phyloP scores from a whole-genome alignment of 2,329 filamentous ascomycete species.

The Pestalotiopsis sp. region DNA sequence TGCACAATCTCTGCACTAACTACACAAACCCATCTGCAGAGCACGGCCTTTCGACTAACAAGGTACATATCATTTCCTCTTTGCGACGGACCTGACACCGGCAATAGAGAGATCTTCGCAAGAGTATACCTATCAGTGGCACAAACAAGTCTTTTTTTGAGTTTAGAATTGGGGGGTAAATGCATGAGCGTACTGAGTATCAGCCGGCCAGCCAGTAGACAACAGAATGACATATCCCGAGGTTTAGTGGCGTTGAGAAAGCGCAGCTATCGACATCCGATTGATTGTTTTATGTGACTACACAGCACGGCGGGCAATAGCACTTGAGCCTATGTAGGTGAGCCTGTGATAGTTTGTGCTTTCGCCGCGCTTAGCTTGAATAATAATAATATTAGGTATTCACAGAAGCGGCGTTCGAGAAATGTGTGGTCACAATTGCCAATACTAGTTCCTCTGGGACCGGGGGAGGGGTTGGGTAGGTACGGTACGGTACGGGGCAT shows the following conservation, averaged over 20 bases:
- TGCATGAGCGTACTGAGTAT: background rate
- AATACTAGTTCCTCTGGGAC: background rate
- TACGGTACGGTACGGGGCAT: background rate
- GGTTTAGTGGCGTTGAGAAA: background rate
- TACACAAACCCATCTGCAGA: background rate
- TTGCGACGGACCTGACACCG: background rate
- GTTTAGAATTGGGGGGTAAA: background rate
- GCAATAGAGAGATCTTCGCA: background rate
- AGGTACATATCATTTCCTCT: conserved; percentile 5
- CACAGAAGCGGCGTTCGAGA: background rate
- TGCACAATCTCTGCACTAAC: too few species aligned
- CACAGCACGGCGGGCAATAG: background rate
- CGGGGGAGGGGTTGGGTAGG: background rate
- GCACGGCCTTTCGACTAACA: background rate
- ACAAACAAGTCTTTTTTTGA: background rate
- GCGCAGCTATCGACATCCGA: background rate
- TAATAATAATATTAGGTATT: background rate
- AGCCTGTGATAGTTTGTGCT: background rate
- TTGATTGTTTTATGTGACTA: background rate
- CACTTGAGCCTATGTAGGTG: background rate
- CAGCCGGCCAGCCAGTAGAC: too few species aligned
- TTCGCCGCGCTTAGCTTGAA: conserved; percentile 8
- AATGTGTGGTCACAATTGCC: background rate
- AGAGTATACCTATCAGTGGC: background rate
- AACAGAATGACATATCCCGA: background rate